phyloP scores from a whole-genome alignment of 768 basidiomycete genomes.

The Pleurotus cornucopiae region DNA sequence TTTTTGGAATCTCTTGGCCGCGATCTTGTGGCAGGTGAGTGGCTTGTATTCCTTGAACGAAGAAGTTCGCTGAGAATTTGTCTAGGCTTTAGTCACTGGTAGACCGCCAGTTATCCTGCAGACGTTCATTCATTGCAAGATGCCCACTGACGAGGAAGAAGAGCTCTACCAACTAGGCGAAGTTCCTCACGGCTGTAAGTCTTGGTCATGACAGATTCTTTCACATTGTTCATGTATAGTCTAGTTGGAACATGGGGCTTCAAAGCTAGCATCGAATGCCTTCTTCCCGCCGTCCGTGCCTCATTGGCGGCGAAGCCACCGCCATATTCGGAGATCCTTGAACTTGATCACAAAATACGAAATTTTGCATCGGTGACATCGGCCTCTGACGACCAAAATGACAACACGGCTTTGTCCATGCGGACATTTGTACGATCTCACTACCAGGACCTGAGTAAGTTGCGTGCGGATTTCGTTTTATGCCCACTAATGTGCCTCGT shows the following conservation, averaged over 20 bases:
- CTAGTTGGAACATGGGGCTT: slow-evolving; percentile 49
- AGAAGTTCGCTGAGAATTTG: not conserved
- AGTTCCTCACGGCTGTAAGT: slow-evolving; percentile 41
- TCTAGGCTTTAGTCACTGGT: slow-evolving; percentile 42
- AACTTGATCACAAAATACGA: slow-evolving; percentile 47
- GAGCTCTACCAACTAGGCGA: slow-evolving; percentile 36
- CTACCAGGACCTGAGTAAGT: slow-evolving; percentile 41
- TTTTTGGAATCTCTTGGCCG: slow-evolving; percentile 50
- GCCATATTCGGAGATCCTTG: slow-evolving; percentile 41
- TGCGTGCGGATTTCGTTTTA: not conserved
- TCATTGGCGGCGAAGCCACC: slow-evolving; percentile 39
- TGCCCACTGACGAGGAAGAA: slow-evolving; percentile 45
- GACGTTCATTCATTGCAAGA: slow-evolving; percentile 39
- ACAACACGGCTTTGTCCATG: slow-evolving; percentile 36
- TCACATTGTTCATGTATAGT: slow-evolving; percentile 1
- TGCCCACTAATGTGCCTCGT: slow-evolving; percentile 3
- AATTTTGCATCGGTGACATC: slow-evolving; percentile 24
- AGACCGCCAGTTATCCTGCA: slow-evolving; percentile 42
- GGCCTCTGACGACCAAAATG: slow-evolving; percentile 15
- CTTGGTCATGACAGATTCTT: not conserved
- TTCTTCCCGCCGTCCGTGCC: slow-evolving; percentile 36
- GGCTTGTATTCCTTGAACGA: not conserved
- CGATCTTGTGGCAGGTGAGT: slow-evolving; percentile 48
- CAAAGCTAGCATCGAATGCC: slow-evolving; percentile 32
- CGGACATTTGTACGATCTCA: slow-evolving; percentile 35